A percentile compares a stretch with the other conserved stretches of the same genome.
These are phyloP conservation scores for Pestalotiopsis fici DNA, from an alignment of 2,329 filamentous ascomycete species.

Conservation along the genomic window DNA sequence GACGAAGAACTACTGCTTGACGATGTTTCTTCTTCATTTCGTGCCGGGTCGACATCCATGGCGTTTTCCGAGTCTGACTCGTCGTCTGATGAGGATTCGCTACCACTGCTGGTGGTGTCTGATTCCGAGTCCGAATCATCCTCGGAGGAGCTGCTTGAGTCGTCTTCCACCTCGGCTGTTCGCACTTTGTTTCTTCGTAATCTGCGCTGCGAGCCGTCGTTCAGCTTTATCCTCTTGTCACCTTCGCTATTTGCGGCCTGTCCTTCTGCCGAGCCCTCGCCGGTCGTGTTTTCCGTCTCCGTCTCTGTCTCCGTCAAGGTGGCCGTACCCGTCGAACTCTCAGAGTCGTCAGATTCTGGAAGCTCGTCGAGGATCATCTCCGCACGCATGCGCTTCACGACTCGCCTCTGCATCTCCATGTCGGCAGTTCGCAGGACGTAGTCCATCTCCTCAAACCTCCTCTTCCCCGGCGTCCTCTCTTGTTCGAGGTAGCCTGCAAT, in stretches of 20 bases:
- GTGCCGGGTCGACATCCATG: slow-evolving; percentile 19
- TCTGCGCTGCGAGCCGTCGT: slow-evolving; percentile 43
- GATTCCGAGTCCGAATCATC: slow-evolving; percentile 38
- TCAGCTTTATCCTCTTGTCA: slow-evolving; percentile 43
- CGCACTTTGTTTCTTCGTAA: slow-evolving; percentile 56
- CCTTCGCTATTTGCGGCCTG: slow-evolving; percentile 18
- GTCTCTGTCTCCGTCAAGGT: slow-evolving; percentile 19
- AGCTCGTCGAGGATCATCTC: slow-evolving; percentile 59
- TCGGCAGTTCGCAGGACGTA: slow-evolving; percentile 52
- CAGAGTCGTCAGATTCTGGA: slow-evolving; percentile 46
- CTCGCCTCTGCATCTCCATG: slow-evolving; percentile 52
- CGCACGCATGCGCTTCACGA: slow-evolving; percentile 64
- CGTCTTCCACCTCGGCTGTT: slow-evolving; percentile 44
- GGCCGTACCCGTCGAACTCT: slow-evolving; percentile 26
- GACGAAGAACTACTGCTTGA: slow-evolving; percentile 45
- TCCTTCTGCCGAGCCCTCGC: background rate
- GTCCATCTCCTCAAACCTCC: slow-evolving; percentile 51
- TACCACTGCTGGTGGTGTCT: slow-evolving; percentile 29
- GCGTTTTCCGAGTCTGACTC: slow-evolving; percentile 24
- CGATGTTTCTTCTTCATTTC: slow-evolving; percentile 24
- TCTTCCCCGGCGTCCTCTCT: slow-evolving; percentile 42
- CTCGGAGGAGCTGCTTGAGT: slow-evolving; percentile 34
- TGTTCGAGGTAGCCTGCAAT: slow-evolving; percentile 46
- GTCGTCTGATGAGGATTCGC: slow-evolving; percentile 27
- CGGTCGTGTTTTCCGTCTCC: background rate